These are phyloP conservation scores for Gossypium ekmanianum DNA, from an alignment of 345 rosid genomes.

Conservation along the genomic window DNA sequence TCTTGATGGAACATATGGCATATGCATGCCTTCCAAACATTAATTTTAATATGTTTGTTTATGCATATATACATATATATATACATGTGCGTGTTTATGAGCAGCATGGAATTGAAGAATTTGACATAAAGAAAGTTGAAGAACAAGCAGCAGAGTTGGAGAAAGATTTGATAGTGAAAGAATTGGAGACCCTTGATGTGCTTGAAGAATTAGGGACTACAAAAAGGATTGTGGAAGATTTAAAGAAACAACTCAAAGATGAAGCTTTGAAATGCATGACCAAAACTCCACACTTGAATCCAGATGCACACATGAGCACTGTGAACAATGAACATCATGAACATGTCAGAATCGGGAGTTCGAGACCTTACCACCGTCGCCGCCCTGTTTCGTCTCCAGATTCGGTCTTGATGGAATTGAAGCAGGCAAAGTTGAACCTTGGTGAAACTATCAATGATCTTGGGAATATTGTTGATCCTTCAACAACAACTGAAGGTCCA, in stretches of 20 bases:
- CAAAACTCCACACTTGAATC: neutral
- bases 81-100: neutral
- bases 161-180: constrained; percentile 90
- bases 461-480: too few species aligned
- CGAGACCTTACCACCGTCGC: neutral
- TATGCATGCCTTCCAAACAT: too few species aligned
- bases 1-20: too few species aligned
- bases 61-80: too few species aligned
- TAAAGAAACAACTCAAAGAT: constrained; percentile 75
- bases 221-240: constrained; percentile 74
- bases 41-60: too few species aligned
- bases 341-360: neutral
- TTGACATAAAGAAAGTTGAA: constrained; percentile 85
- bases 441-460: neutral
- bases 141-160: constrained; percentile 80
- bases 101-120: constrained; percentile 42
- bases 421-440: neutral
- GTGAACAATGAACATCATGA: neutral
- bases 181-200: constrained; percentile 84
- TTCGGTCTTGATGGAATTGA: neutral
- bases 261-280: constrained; percentile 34
- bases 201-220: constrained; percentile 85
- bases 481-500: too few species aligned
- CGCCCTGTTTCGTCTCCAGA: neutral
- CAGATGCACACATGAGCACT: neutral